A percentile compares a stretch with the other conserved stretches of the same genome.
Conservation (phyloP, 805 yeast genomes). For the Yamadazyma ubonensis region DNA sequence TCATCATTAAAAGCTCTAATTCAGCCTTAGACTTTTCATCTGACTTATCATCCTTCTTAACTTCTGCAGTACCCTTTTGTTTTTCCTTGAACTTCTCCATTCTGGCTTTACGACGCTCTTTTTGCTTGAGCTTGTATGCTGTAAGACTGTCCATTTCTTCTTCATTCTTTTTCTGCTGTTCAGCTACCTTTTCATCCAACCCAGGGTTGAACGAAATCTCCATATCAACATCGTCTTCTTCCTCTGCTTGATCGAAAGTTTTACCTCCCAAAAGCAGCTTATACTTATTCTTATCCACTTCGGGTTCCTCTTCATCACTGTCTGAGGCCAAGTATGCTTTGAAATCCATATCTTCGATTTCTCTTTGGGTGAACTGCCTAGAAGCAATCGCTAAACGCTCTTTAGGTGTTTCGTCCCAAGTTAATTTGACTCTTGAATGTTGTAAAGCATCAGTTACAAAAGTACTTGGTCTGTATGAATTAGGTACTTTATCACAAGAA, state of each 20-base stretch:
- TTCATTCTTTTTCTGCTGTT: conserved; percentile 35
- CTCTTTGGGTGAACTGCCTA: conserved; percentile 83
- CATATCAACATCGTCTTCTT: conserved; percentile 71
- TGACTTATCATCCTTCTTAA: conserved; percentile 22
- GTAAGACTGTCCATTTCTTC: conserved; percentile 74
- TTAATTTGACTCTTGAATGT: conserved; percentile 91
- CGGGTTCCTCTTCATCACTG: conserved; percentile 29
- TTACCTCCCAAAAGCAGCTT: conserved; percentile 53
- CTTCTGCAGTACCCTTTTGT: conserved; percentile 35
- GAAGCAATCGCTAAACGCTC: conserved; percentile 77
- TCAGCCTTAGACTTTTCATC: conserved; percentile 53
- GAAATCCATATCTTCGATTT: conserved; percentile 87
- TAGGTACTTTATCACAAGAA: conserved; percentile 66
- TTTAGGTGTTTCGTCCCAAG: conserved; percentile 98
- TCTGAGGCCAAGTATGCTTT: conserved; percentile 80
- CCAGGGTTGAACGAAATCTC: conserved; percentile 96
- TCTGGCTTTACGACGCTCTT: conserved; percentile 86
- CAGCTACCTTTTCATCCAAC: conserved; percentile 39
- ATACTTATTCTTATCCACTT: conserved; percentile 52
- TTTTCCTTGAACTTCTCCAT: conserved; percentile 69
- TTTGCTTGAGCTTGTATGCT: conserved; percentile 80
- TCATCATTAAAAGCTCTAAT: conserved; percentile 71
- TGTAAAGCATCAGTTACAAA: conserved; percentile 95
- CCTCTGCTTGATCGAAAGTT: conserved; percentile 30
- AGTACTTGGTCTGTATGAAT: conserved; percentile 71